Conservation (phyloP, 441 rosid genomes). For the Gossypium schwendimanii region DNA sequence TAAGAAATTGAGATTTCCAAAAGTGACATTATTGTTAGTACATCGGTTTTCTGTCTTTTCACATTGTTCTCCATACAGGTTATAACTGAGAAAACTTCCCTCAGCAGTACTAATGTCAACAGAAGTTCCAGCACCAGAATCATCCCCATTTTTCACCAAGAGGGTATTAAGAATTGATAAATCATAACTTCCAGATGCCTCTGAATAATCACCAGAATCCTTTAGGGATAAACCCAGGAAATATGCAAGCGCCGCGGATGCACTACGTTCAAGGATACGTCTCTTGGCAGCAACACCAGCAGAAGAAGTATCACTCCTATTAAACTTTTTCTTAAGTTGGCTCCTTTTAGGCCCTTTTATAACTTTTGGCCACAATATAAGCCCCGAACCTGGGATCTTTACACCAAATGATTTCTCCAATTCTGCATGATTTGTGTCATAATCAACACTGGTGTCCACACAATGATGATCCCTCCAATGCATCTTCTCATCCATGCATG, state of each 20-base stretch:
- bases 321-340: slow-evolving; percentile 58
- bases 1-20: slow-evolving; percentile 28
- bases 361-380: slow-evolving; percentile 58
- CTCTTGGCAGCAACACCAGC: slow-evolving; percentile 53
- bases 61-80: slow-evolving; percentile 23
- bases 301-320: slow-evolving; percentile 36
- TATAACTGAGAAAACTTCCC: slow-evolving; percentile 25
- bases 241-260: slow-evolving; percentile 61
- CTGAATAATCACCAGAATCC: slow-evolving; percentile 35
- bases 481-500: slow-evolving; percentile 67
- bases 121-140: slow-evolving; percentile 21
- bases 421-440: slow-evolving; percentile 83
- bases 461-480: slow-evolving; percentile 81
- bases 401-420: slow-evolving; percentile 92
- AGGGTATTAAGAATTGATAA: slow-evolving; percentile 32
- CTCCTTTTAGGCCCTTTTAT: slow-evolving; percentile 52
- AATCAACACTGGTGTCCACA: slow-evolving; percentile 70
- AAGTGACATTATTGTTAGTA: slow-evolving; percentile 19
- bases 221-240: slow-evolving; percentile 42
- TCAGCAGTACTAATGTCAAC: slow-evolving; percentile 16
- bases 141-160: slow-evolving; percentile 33
- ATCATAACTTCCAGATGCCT: slow-evolving; percentile 34
- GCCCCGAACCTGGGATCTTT: slow-evolving; percentile 72
- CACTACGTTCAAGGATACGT: slow-evolving; percentile 76
- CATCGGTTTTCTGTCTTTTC: slow-evolving; percentile 20